phyloP scores from a whole-genome alignment of 225 moss, liverwort and hornwort species.

The Bryum argenteum region DNA sequence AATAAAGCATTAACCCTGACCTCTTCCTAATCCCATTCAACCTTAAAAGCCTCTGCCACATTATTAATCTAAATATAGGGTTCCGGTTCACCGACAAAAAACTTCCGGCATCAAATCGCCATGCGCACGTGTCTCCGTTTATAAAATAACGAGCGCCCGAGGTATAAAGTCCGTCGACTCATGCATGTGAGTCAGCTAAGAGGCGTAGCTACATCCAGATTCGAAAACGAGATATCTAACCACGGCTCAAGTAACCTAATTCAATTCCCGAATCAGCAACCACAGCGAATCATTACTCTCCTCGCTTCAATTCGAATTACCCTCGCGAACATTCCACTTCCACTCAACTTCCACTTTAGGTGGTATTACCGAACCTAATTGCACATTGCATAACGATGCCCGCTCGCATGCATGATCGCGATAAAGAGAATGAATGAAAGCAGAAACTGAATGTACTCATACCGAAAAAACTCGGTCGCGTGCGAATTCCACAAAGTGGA shows the following conservation, averaged over 20 bases:
- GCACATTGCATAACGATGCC: conserved; percentile 17
- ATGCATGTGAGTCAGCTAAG: not conserved
- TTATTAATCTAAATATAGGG: conserved; percentile 3
- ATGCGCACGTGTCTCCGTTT: not conserved
- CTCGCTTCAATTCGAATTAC: not conserved
- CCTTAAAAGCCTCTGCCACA: not conserved
- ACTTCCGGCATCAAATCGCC: not conserved
- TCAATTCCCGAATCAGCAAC: conserved; percentile 21
- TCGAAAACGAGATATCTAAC: conserved; percentile 13
- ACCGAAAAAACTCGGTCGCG: conserved; percentile 26
- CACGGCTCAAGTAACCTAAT: conserved; percentile 4
- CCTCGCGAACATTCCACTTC: not conserved
- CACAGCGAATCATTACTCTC: conserved; percentile 13
- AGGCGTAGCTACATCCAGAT: conserved; percentile 13
- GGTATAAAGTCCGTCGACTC: not conserved
- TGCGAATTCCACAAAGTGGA: conserved; percentile 25
- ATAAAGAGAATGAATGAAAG: not conserved
- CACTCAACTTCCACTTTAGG: conserved; percentile 14
- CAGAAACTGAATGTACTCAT: not conserved
- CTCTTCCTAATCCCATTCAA: conserved; percentile 4
- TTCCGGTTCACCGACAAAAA: not conserved
- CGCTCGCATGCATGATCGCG: conserved; percentile 4
- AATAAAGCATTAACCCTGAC: not conserved
- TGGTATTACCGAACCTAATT: conserved; percentile 29
- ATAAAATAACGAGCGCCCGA: not conserved